Evolutionary conservation across 176 grass and related monocot species (phyloP).

Genomic region (Aegilops sharonensis): DNA sequence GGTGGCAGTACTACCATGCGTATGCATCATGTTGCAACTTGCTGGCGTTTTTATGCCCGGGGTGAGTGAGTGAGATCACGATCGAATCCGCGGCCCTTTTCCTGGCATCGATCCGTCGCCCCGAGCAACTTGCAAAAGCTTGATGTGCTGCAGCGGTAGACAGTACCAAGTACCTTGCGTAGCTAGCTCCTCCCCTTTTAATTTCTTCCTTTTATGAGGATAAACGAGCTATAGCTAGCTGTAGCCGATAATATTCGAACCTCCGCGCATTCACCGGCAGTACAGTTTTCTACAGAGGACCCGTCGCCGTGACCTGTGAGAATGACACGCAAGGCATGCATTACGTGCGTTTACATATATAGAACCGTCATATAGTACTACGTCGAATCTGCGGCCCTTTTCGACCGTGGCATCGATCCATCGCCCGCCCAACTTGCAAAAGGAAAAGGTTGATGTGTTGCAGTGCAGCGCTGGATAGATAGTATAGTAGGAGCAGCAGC

Average conservation of each 20-base stretch:
- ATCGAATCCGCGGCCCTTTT: neutral
- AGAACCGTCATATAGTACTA: too few species aligned
- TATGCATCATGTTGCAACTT: neutral
- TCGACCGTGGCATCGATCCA: too few species aligned
- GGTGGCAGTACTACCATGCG: neutral
- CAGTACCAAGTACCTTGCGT: conserved; percentile 13
- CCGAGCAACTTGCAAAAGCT: conserved; percentile 26
- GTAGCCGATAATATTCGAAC: neutral
- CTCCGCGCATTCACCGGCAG: too few species aligned
- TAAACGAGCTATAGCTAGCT: neutral
- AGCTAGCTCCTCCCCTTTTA: neutral
- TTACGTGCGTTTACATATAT: too few species aligned
- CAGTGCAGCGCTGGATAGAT: too few species aligned
- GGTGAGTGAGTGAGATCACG: neutral
- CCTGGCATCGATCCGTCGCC: neutral
- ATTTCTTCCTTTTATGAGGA: neutral
- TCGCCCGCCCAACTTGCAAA: too few species aligned
- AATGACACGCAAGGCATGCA: too few species aligned
- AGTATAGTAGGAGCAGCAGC: too few species aligned
- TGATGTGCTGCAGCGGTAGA: neutral
- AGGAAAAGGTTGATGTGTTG: too few species aligned
- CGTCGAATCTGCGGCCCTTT: too few species aligned
- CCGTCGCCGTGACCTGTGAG: too few species aligned
- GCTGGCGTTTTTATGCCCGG: neutral
- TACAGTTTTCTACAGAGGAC: too few species aligned